These are phyloP conservation scores for Solanum ossicruentum DNA, from an alignment of 257 asterid species.

Conservation along the genomic window DNA sequence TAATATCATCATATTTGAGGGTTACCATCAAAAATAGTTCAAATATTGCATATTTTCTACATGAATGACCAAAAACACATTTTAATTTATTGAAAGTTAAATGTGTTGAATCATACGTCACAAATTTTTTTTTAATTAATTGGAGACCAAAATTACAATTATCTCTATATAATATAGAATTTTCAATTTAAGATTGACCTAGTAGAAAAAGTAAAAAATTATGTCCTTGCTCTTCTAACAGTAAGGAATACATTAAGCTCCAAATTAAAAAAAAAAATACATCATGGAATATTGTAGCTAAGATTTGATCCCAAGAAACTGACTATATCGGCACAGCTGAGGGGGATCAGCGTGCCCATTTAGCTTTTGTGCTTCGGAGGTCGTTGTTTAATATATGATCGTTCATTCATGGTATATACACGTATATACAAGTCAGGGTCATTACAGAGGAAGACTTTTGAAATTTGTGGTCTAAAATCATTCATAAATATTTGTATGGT, in stretches of 20 bases:
- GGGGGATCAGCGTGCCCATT: not conserved
- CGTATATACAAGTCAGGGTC: not conserved
- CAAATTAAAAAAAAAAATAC: not conserved
- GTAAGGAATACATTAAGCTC: not conserved
- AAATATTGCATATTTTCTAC: not conserved
- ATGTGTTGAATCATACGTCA: not conserved
- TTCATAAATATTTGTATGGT: no score
- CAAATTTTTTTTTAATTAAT: not conserved
- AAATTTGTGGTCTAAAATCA: no score
- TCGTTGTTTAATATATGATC: not conserved
- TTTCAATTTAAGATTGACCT: not conserved
- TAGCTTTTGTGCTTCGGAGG: not conserved
- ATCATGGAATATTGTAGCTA: not conserved
- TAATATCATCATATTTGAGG: not conserved
- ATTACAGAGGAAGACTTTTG: no score
- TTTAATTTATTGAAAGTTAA: not conserved
- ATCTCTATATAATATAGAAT: not conserved
- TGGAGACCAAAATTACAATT: not conserved
- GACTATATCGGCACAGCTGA: not conserved
- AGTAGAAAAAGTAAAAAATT: not conserved
- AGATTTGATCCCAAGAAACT: not conserved
- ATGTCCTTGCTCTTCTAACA: not conserved
- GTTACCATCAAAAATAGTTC: not conserved
- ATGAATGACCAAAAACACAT: not conserved
- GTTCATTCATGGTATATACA: not conserved